Evolutionary conservation across 441 rosid species (phyloP).

Genomic region (Croton setiger): DNA sequence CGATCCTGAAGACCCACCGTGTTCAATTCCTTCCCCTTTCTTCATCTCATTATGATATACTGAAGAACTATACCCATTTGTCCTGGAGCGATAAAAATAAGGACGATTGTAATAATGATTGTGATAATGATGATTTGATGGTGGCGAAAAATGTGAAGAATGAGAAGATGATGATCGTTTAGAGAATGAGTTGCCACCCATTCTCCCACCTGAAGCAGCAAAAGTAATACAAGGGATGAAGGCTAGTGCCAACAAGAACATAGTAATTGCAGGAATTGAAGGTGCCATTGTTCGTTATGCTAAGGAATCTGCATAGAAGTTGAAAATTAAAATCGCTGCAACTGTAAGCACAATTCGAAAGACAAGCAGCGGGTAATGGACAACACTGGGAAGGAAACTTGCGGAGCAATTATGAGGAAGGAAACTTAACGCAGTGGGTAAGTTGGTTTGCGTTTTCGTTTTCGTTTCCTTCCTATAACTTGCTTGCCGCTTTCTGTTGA

Average conservation of each 20-base stretch:
- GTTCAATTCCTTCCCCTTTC: not conserved
- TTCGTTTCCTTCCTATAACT: not conserved
- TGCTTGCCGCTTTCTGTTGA: not conserved
- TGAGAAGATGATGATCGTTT: constrained; percentile 18
- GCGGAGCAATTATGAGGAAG: too few relatives aligned
- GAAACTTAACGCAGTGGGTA: not conserved
- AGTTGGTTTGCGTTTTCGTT: too few relatives aligned
- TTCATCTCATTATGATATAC: not conserved
- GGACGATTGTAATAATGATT: not conserved
- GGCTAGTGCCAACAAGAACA: not conserved
- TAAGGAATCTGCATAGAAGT: too few relatives aligned
- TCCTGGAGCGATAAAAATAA: not conserved
- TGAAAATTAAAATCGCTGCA: too few relatives aligned
- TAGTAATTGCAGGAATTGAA: not conserved
- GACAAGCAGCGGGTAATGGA: too few relatives aligned
- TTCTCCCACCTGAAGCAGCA: constrained; percentile 79
- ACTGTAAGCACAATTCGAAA: too few relatives aligned
- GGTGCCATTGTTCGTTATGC: not conserved
- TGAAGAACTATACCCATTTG: too few relatives aligned
- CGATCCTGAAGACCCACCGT: not conserved
- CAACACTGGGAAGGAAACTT: too few relatives aligned
- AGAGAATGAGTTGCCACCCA: constrained; percentile 62
- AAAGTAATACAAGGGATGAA: constrained; percentile 23
- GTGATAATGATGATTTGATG: constrained; percentile 14
- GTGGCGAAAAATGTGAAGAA: constrained; percentile 20